Conservation (phyloP, 2,329 filamentous ascomycete genomes). For the Penicillium janthinellum region DNA sequence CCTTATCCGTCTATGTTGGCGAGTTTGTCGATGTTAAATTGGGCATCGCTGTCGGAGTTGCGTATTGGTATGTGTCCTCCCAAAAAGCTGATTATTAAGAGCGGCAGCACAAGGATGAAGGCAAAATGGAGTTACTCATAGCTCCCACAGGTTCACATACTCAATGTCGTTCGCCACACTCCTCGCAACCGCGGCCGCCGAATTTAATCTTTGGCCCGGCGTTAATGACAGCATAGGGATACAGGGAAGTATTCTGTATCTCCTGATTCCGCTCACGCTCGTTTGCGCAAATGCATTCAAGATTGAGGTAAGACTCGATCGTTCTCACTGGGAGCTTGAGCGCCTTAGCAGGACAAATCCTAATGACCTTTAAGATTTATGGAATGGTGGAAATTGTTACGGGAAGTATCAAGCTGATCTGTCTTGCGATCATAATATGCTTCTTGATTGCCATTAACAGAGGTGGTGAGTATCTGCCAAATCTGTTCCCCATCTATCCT, state of each 20-base stretch:
- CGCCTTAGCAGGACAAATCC: neutral
- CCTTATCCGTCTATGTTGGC: slow-evolving; percentile 39
- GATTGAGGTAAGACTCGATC: slow-evolving; percentile 17
- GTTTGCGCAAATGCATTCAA: slow-evolving; percentile 24
- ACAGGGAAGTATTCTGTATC: slow-evolving; percentile 26
- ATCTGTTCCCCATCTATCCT: neutral
- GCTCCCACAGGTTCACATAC: slow-evolving; percentile 30
- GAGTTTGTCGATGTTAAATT: slow-evolving; percentile 42
- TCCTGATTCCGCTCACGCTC: slow-evolving; percentile 24
- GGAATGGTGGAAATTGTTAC: slow-evolving; percentile 26
- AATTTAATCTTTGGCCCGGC: slow-evolving; percentile 30
- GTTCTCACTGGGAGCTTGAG: neutral
- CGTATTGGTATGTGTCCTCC: slow-evolving; percentile 36
- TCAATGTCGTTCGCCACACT: slow-evolving; percentile 33
- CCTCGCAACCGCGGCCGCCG: slow-evolving; percentile 29
- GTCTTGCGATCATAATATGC: slow-evolving; percentile 18
- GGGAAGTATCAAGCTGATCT: slow-evolving; percentile 26
- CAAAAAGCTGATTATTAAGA: neutral
- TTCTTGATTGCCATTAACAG: slow-evolving; percentile 26
- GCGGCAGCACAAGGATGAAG: neutral
- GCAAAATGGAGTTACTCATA: neutral
- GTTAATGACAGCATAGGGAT: slow-evolving; percentile 17
- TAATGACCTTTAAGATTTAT: slow-evolving; percentile 18
- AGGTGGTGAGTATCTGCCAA: slow-evolving; percentile 18
- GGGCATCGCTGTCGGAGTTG: slow-evolving; percentile 37